Evolutionary conservation across 352 stramenopile genomes (phyloP).

Genomic region (Phytophthora sp.): DNA sequence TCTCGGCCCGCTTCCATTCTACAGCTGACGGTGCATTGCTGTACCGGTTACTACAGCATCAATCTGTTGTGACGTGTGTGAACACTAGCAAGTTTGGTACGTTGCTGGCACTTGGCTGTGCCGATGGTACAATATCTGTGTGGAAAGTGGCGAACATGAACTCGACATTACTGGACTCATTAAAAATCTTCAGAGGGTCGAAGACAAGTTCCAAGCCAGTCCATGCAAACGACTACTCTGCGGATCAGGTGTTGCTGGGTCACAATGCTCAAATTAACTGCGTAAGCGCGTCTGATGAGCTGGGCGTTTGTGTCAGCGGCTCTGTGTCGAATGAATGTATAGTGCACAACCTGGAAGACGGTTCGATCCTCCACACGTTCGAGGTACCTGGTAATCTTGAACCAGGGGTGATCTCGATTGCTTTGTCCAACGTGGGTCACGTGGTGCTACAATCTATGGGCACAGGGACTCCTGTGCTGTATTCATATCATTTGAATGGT

Average conservation of each 20-base stretch:
- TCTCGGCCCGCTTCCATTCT: slow-evolving; percentile 78
- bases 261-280: slow-evolving; percentile 71
- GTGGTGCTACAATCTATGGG: slow-evolving; percentile 79
- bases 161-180: slow-evolving; percentile 71
- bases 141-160: slow-evolving; percentile 78
- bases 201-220: slow-evolving; percentile 60
- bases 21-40: slow-evolving; percentile 70
- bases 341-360: slow-evolving; percentile 65
- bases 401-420: slow-evolving; percentile 59
- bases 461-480: slow-evolving; percentile 54
- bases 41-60: slow-evolving; percentile 78
- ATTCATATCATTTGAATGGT: slow-evolving; percentile 82
- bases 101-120: slow-evolving; percentile 60
- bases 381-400: slow-evolving; percentile 48
- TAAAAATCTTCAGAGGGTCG: slow-evolving; percentile 77
- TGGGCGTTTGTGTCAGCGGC: slow-evolving; percentile 76
- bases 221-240: slow-evolving; percentile 77
- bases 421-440: slow-evolving; percentile 69
- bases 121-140: slow-evolving; percentile 78
- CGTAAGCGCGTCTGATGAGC: slow-evolving; percentile 69
- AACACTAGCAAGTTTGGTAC: slow-evolving; percentile 49
- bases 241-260: slow-evolving; percentile 78
- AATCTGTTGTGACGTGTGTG: slow-evolving; percentile 72
- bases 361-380: slow-evolving; percentile 67
- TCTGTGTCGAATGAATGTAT: slow-evolving; percentile 74